Conservation (phyloP, 169 alveolate species). For the Cardiosporidium cionae region DNA sequence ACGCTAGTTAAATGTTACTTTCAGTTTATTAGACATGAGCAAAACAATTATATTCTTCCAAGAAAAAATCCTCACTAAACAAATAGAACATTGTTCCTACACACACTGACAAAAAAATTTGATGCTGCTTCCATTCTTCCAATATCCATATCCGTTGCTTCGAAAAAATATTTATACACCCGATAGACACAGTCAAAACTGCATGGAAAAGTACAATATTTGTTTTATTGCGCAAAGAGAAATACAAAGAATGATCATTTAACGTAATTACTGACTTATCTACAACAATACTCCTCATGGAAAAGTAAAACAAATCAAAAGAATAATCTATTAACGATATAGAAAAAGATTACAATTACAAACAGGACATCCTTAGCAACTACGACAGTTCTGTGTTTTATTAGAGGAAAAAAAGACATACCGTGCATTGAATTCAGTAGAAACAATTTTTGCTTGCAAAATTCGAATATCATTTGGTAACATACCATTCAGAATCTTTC, state of each 20-base stretch:
- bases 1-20: no score
- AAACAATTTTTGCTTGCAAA: conserved; percentile 50
- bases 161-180: conserved; percentile 73
- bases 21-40: no score
- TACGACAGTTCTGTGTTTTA: not conserved
- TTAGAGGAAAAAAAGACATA: conserved; percentile 1
- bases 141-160: conserved; percentile 47
- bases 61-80: no score
- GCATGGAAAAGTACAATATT: no score
- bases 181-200: conserved; percentile 72
- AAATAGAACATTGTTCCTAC: no score
- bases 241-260: no score
- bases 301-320: no score
- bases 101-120: conserved; percentile 29
- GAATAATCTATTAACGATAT: no score
- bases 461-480: conserved; percentile 76
- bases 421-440: conserved; percentile 73
- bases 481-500: conserved; percentile 51
- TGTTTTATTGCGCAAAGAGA: no score
- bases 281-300: no score
- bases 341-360: conserved; percentile 62
- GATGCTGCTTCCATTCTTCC: conserved; percentile 41
- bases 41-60: no score
- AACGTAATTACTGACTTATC: no score
- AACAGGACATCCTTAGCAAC: not conserved